A percentile compares a stretch with the other conserved stretches of the same genome.
These are phyloP conservation scores for Fusarium subtropicale DNA, from an alignment of 2,329 filamentous ascomycete genomes.

Conservation along the genomic window DNA sequence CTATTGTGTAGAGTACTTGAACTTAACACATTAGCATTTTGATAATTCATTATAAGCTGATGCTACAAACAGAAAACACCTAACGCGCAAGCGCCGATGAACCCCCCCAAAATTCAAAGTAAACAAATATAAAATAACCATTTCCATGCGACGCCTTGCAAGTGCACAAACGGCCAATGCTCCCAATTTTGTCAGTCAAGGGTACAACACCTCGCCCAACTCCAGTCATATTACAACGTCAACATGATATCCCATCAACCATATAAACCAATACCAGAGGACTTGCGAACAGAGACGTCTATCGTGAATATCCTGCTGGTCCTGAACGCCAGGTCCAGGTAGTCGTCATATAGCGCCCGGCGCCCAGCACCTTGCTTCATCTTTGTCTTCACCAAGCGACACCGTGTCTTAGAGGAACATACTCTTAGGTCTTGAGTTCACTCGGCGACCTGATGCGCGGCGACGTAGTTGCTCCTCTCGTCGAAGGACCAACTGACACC, in stretches of 20 bases:
- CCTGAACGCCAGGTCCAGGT: constrained; percentile 48
- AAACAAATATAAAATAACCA: constrained; percentile 37
- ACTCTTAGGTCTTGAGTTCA: constrained; percentile 70
- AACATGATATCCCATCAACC: constrained; percentile 38
- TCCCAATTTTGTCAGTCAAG: constrained; percentile 41
- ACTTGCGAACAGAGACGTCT: constrained; percentile 43
- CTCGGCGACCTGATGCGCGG: constrained; percentile 63
- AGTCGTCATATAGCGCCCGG: constrained; percentile 40
- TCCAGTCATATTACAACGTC: constrained; percentile 47
- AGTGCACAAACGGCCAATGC: constrained; percentile 48
- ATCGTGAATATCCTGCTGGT: constrained; percentile 36
- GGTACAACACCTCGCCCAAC: constrained; percentile 41
- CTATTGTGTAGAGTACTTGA: background rate
- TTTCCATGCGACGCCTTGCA: constrained; percentile 45
- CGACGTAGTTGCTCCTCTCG: constrained; percentile 69
- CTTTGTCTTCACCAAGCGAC: constrained; percentile 22
- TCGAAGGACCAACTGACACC: constrained; percentile 76
- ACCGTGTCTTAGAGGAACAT: constrained; percentile 59
- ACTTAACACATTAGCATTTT: constrained; percentile 19
- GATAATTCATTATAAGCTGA: constrained; percentile 45
- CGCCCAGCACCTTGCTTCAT: constrained; percentile 44
- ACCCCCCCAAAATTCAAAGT: constrained; percentile 21
- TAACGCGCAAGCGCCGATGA: constrained; percentile 41
- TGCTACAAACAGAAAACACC: constrained; percentile 42
- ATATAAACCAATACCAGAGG: constrained; percentile 34